Evolutionary conservation across 345 rosid species (phyloP), one percentile per base, ranked within the genome.

Genomic region (Nasturtium officinale): DNA sequence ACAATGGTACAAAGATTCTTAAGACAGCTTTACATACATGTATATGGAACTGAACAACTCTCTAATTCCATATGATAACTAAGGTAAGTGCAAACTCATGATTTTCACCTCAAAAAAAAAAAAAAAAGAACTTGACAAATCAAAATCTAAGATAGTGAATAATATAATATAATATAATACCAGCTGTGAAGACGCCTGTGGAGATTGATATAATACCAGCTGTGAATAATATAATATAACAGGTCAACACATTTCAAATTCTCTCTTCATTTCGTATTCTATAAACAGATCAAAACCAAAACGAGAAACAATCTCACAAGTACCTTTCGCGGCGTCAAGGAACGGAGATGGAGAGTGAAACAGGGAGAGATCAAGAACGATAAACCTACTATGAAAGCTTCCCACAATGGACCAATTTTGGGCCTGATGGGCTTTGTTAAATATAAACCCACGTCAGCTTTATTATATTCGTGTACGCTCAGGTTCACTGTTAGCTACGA

Each of bases 101-200:
- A 42, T 42, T 12, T 12, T 5, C 0, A 42, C 6, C 16, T n/a
- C n/a, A n/a, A n/a, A 40, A 13, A 5, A 37, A 1, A 9, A 4
- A 9, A 9, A 9, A 12, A 4, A 2, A 9, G 9, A 37, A 11
- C 42, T 3, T 37, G 1, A 11, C 13, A 12, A 3, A 11, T 38
- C 11, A 2, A 38, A 38, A 38, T 38, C 6, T 1, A 12, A 38
- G 6, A 12, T 40, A 12, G 45, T 40, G 16, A 40, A 40, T 40
- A 1, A 12, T 38, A 13, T 15, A 40, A 40, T 40, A 1, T 12
- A 11, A 13, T 15, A 45, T 75, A 1, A 1, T 32, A 88, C 94
- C 94, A 89, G 78, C 89, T 84, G 72, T 86, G 94, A 21, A 89
- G 76, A 55, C 94, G 86, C 82, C 83, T 86, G 88, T 89, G 91